Evolutionary conservation across 2,329 filamentous ascomycete genomes (phyloP).

Genomic region (Dryadomyces sulphureus): DNA sequence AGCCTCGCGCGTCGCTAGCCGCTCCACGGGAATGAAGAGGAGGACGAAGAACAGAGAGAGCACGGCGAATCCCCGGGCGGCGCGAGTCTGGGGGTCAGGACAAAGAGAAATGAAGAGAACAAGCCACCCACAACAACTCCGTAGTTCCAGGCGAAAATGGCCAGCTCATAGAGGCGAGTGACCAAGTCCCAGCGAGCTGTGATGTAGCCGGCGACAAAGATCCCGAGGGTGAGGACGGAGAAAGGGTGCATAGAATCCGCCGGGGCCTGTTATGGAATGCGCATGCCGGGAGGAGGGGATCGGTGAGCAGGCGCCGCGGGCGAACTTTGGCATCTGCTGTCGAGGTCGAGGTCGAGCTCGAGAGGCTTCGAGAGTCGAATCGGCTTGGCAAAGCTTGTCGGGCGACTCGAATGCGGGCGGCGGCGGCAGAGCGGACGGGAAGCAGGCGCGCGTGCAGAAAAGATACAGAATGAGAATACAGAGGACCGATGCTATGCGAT

Average conservation of each 20-base stretch:
- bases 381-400: not conserved
- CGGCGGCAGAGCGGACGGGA: not conserved
- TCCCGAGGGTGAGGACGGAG: conserved; percentile 85
- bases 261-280: conserved; percentile 21
- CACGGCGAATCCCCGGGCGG: conserved; percentile 69
- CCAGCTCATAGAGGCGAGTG: conserved; percentile 89
- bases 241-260: conserved; percentile 83
- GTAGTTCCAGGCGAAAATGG: conserved; percentile 97
- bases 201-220: conserved; percentile 99
- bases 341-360: not conserved
- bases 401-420: not conserved
- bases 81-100: conserved; percentile 48
- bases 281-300: conserved; percentile 24
- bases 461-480: not conserved
- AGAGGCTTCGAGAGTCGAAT: not conserved
- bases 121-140: conserved; percentile 63
- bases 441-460: not conserved
- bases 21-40: conserved; percentile 70
- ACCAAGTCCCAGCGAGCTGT: conserved; percentile 98
- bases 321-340: not conserved
- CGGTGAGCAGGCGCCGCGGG: not conserved
- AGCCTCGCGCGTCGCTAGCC: conserved; percentile 68
- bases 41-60: conserved; percentile 75
- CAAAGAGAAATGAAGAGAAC: not conserved
- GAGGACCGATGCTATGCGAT: not conserved